Evolutionary conservation across 108 stramenopile species (phyloP).

Genomic region (Cyclostephanos invisitatus): DNA sequence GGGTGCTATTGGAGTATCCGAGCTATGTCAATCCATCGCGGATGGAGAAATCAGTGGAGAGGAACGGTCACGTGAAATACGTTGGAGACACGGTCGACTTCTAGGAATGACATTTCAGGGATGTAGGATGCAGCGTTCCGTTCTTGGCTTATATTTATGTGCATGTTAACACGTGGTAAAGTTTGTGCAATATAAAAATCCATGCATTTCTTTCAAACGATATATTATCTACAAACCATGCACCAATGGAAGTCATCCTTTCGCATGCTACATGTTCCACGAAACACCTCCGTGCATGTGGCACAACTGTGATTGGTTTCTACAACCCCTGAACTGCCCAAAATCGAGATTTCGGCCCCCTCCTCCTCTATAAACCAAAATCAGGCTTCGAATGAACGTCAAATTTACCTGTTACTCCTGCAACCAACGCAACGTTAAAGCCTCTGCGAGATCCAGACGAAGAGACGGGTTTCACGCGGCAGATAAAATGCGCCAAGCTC

Average conservation of each 20-base stretch:
- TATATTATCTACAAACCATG: too few relatives aligned
- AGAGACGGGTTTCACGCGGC: too few relatives aligned
- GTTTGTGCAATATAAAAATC: neutral
- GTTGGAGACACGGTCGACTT: conserved; percentile 38
- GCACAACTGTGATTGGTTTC: too few relatives aligned
- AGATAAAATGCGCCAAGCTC: too few relatives aligned
- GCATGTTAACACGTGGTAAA: neutral
- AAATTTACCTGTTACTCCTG: neutral
- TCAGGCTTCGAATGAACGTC: too few relatives aligned
- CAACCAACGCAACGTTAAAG: neutral
- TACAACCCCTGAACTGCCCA: too few relatives aligned
- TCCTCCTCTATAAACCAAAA: too few relatives aligned
- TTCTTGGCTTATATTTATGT: neutral
- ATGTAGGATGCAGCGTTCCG: neutral
- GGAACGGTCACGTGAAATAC: conserved; percentile 3
- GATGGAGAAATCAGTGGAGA: conserved; percentile 6
- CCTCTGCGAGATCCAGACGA: neutral
- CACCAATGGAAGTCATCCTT: too few relatives aligned
- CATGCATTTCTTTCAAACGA: too few relatives aligned
- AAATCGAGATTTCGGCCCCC: too few relatives aligned
- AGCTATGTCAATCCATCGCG: conserved; percentile 26
- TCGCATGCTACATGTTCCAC: too few relatives aligned
- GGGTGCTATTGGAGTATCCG: neutral
- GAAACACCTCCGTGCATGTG: too few relatives aligned
- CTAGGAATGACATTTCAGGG: neutral